Evolutionary conservation across 2,329 filamentous ascomycete species (phyloP), one percentile per base, ranked within the genome.

Genomic region (Plenodomus tracheiphilus): DNA sequence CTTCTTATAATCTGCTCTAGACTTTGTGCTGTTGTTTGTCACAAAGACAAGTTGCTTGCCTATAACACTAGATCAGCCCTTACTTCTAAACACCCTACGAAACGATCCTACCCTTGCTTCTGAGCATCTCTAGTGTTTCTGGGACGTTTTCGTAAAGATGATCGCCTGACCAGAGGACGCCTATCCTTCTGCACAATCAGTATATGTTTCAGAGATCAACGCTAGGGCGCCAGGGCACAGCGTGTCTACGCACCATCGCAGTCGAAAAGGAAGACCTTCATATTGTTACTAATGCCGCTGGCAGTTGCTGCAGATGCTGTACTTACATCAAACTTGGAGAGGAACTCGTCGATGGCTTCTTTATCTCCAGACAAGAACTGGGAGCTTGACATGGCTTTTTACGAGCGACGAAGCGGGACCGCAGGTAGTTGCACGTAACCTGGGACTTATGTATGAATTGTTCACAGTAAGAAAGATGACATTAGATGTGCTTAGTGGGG

Each of bases 1-100:
- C 78, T 93, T 91, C 72, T 88, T 87, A 75, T 99, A 99, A 71
- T 97, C 91, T 41, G 83, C 79, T 47, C 94, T 88, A 10, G 93
- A 96, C 73, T 99, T 99, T 48, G 94, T 97, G 68, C 91, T 97
- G 78, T 99, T 99, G 78, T 99, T 99, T 35, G 94, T 99, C 43
- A 99, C 94, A 69, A 99, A 99, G 46, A 99, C 86, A 28, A 94
- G 82, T 70, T 87, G 87, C 75, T 99, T 99, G 69, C 90, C 92
- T 94, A 21, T 0, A 18, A 20, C 15, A 2, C 13, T 3, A 32
- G 15, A 25, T 38, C 19, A 39, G 35, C 2, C 2, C 4, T 9
- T 21, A 8, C 3, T 9, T 1, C 7, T 4, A 5, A 16, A 3
- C 13, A 1, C 13, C 9, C 6, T 16, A 13, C 25, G 6, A 17